Evolutionary conservation across 768 basidiomycete genomes (phyloP).

Genomic region (Boletus reticulatus): DNA sequence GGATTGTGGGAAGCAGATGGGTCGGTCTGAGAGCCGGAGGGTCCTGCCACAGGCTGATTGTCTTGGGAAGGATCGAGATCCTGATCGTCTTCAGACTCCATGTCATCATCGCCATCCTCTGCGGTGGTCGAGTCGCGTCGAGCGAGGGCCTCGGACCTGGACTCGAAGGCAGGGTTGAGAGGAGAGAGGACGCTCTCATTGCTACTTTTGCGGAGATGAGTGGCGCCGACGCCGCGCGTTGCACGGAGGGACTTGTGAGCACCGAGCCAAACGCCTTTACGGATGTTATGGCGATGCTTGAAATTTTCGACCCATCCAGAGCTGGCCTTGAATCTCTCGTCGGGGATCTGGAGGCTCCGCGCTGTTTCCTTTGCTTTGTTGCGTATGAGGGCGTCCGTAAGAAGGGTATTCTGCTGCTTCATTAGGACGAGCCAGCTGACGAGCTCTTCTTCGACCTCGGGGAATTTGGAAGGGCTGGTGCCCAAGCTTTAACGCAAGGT

Average conservation of each 20-base stretch:
- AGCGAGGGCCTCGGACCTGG: constrained; percentile 28
- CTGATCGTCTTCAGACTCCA: constrained; percentile 36
- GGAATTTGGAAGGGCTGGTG: constrained; percentile 74
- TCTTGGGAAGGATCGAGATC: constrained; percentile 28
- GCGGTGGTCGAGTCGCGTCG: constrained; percentile 27
- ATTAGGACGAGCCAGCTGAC: constrained; percentile 58
- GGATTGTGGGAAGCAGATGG: constrained; percentile 27
- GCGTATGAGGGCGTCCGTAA: constrained; percentile 66
- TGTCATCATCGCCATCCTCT: constrained; percentile 35
- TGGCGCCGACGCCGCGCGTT: constrained; percentile 29
- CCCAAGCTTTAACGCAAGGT: constrained; percentile 4
- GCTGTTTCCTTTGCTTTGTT: constrained; percentile 69
- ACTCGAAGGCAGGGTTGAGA: constrained; percentile 39
- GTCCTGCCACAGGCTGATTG: constrained; percentile 24
- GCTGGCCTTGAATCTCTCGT: constrained; percentile 87
- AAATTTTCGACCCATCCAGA: constrained; percentile 93
- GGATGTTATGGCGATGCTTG: constrained; percentile 78
- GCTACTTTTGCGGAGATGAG: constrained; percentile 37
- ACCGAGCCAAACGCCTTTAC: constrained; percentile 57
- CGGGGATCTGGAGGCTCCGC: constrained; percentile 48
- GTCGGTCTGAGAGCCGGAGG: constrained; percentile 30
- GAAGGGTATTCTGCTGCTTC: constrained; percentile 42
- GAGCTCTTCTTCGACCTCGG: constrained; percentile 68
- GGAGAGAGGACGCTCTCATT: constrained; percentile 37
- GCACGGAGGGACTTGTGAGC: constrained; percentile 35